phyloP scores from a whole-genome alignment of 305 asterid genomes.

The Solanum hybrid region DNA sequence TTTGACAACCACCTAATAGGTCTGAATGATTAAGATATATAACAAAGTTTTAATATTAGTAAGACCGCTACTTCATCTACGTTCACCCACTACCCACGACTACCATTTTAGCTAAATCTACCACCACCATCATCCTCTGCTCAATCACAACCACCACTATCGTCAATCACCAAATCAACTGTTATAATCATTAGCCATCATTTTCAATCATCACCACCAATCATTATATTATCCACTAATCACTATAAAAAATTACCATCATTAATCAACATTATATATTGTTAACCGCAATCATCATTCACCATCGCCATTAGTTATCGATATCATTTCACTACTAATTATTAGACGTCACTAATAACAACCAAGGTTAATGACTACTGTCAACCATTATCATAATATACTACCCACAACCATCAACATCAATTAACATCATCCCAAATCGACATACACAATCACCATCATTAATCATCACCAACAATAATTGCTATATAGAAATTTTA shows the following conservation, averaged over 20 bases:
- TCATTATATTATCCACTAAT: neutral
- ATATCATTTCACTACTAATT: neutral
- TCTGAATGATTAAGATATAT: neutral
- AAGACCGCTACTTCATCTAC: neutral
- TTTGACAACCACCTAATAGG: neutral
- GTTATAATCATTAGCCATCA: neutral
- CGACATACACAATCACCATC: neutral
- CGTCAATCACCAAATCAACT: neutral
- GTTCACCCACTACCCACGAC: neutral
- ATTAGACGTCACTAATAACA: neutral
- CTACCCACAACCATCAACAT: neutral
- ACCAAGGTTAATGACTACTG: neutral
- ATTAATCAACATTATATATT: neutral
- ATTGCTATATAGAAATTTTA: neutral
- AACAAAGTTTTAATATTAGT: neutral
- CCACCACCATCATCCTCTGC: neutral
- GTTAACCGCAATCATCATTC: neutral
- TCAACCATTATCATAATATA: neutral
- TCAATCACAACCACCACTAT: neutral
- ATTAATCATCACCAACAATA: neutral
- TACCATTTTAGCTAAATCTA: neutral
- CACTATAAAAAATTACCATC: neutral
- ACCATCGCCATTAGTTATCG: neutral
- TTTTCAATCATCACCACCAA: neutral
- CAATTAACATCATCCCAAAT: neutral